phyloP scores from a whole-genome alignment of 768 basidiomycete species.

The Tremella yokohamensis region DNA sequence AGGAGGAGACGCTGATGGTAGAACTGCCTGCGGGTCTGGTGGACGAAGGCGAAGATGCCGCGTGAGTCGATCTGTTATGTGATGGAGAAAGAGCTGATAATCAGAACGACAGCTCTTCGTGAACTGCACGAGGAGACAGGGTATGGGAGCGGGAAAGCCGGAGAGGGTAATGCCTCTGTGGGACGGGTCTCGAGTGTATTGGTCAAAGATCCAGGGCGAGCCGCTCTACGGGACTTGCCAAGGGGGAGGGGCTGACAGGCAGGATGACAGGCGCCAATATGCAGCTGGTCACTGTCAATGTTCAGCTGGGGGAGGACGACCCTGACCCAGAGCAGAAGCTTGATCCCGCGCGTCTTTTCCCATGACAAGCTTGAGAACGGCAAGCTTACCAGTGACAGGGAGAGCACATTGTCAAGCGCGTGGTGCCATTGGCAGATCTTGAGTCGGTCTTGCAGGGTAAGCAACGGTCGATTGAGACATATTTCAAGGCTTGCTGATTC shows the following conservation, averaged over 20 bases:
- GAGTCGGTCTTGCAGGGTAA: constrained; percentile 65
- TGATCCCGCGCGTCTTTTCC: constrained; percentile 52
- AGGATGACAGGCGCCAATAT: constrained; percentile 94
- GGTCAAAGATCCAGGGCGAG: constrained; percentile 47
- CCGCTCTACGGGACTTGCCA: background rate
- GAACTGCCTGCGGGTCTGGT: constrained; percentile 63
- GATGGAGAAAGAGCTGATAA: too few relatives aligned
- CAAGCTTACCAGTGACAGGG: constrained; percentile 53
- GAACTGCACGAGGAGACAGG: constrained; percentile 94
- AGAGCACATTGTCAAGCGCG: constrained; percentile 72
- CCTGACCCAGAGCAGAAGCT: constrained; percentile 65
- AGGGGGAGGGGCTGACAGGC: constrained; percentile 3
- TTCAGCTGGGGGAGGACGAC: constrained; percentile 57
- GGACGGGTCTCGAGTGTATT: constrained; percentile 39
- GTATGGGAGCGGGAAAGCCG: constrained; percentile 52
- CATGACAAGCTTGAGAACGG: background rate
- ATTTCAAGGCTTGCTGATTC: too few relatives aligned
- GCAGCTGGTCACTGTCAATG: constrained; percentile 73
- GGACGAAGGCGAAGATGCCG: constrained; percentile 77
- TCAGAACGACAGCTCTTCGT: constrained; percentile 64
- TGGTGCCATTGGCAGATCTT: constrained; percentile 67
- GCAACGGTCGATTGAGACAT: constrained; percentile 20
- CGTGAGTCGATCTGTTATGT: constrained; percentile 50
- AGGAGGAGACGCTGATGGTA: too few relatives aligned
- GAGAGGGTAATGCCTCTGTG: constrained; percentile 56